Conservation (phyloP, 345 rosid genomes). For the Eucalyptus melliodora region DNA sequence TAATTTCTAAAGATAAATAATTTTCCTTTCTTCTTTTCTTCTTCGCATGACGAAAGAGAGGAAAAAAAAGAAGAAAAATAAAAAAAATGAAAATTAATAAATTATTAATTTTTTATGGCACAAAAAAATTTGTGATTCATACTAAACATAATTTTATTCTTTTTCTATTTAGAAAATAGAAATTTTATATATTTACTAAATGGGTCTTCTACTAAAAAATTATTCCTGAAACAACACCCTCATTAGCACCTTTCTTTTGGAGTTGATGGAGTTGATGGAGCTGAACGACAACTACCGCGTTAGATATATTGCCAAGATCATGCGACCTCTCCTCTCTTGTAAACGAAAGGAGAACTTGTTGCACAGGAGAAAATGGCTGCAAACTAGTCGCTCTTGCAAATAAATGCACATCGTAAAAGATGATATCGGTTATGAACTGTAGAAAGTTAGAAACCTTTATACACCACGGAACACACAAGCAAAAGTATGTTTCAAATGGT, state of each 20-base stretch:
- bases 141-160: too few relatives aligned
- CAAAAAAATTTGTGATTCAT: fast-evolving
- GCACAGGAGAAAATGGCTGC: neutral
- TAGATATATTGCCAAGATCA: neutral
- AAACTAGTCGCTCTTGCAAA: neutral
- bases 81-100: too few relatives aligned
- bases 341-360: neutral
- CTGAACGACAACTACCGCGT: neutral
- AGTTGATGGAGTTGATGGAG: too few relatives aligned
- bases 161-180: fast-evolving
- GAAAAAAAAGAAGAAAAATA: too few relatives aligned
- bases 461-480: neutral
- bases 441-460: neutral
- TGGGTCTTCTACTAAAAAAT: fast-evolving
- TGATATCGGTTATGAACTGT: neutral
- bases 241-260: too few relatives aligned
- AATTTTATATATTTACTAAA: too few relatives aligned
- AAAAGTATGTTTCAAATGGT: neutral
- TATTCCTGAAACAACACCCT: too few relatives aligned
- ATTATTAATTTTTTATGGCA: too few relatives aligned
- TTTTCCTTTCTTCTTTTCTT: too few relatives aligned
- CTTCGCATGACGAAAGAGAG: too few relatives aligned
- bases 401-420: neutral
- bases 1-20: too few relatives aligned
- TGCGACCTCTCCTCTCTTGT: neutral